A percentile compares a stretch with the other conserved stretches of the same genome.
These are phyloP conservation scores for Rhododendron molle DNA, from an alignment of 148 eudicot genomes.

Conservation along the genomic window DNA sequence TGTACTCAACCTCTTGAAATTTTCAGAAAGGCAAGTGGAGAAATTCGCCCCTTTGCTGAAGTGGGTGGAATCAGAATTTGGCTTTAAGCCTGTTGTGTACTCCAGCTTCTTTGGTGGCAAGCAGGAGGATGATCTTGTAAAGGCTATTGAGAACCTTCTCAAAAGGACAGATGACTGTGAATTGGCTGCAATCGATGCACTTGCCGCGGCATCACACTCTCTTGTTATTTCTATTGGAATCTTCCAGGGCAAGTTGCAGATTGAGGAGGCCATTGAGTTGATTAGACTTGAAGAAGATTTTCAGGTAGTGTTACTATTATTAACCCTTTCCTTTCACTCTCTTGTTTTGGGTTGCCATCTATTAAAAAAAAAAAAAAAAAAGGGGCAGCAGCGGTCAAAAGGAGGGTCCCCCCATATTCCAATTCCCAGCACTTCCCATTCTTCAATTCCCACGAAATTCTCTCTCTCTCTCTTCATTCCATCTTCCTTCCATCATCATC, in stretches of 20 bases:
- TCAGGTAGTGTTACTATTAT: conserved; percentile 43
- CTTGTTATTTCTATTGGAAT: conserved; percentile 66
- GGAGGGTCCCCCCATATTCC: too few relatives aligned
- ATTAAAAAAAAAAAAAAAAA: too few relatives aligned
- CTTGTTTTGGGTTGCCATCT: too few relatives aligned
- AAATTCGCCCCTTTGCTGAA: conserved; percentile 77
- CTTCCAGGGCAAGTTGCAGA: conserved; percentile 53
- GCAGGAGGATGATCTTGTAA: conserved; percentile 76
- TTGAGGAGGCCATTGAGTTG: conserved; percentile 85
- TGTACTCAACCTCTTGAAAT: conserved; percentile 4
- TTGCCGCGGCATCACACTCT: conserved; percentile 85
- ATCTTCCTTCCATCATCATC: too few relatives aligned
- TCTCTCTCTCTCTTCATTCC: too few relatives aligned
- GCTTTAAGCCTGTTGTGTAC: conserved; percentile 72
- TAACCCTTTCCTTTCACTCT: not conserved
- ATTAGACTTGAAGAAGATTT: conserved; percentile 94
- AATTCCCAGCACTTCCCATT: too few relatives aligned
- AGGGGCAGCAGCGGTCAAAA: too few relatives aligned
- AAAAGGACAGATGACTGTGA: conserved; percentile 73
- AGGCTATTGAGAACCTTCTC: conserved; percentile 61
- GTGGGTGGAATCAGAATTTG: conserved; percentile 88
- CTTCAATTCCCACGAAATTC: too few relatives aligned
- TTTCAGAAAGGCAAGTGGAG: conserved; percentile 74
- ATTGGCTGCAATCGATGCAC: conserved; percentile 85
- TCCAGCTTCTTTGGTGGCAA: conserved; percentile 85